Conservation (phyloP, 352 stramenopile species). For the Plasmopara muralis region DNA sequence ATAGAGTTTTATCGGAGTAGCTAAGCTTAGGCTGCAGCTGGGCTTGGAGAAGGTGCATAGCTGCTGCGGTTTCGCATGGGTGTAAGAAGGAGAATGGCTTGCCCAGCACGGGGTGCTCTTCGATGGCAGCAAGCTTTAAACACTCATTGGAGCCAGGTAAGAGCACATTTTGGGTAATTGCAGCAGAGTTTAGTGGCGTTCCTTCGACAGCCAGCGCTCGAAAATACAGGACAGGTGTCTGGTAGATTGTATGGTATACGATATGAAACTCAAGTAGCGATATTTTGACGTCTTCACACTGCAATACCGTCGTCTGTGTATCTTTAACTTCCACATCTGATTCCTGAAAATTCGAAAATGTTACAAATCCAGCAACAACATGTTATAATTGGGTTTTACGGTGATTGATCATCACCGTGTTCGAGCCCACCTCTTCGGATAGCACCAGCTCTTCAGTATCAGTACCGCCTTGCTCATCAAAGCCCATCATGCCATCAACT, state of each 20-base stretch:
- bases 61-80: slow-evolving; percentile 64
- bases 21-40: slow-evolving; percentile 6
- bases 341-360: neutral
- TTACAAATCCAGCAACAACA: neutral
- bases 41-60: slow-evolving; percentile 55
- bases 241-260: slow-evolving; percentile 71
- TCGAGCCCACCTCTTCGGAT: slow-evolving; percentile 13
- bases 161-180: slow-evolving; percentile 21
- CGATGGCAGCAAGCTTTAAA: slow-evolving; percentile 46
- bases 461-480: neutral
- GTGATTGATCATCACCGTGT: no score
- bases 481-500: neutral
- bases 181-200: slow-evolving; percentile 16
- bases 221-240: slow-evolving; percentile 73
- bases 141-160: slow-evolving; percentile 31
- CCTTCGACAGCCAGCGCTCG: slow-evolving; percentile 35
- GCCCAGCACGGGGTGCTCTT: slow-evolving; percentile 61
- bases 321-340: slow-evolving; percentile 1
- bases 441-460: slow-evolving; percentile 17
- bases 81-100: slow-evolving; percentile 69
- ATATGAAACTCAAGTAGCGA: slow-evolving; percentile 76
- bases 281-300: slow-evolving; percentile 10
- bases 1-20: neutral
- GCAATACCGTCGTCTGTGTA: neutral
- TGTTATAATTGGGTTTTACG: neutral